Evolutionary conservation across 2,329 filamentous ascomycete genomes (phyloP).

Genomic region (Aspergillus hortae): DNA sequence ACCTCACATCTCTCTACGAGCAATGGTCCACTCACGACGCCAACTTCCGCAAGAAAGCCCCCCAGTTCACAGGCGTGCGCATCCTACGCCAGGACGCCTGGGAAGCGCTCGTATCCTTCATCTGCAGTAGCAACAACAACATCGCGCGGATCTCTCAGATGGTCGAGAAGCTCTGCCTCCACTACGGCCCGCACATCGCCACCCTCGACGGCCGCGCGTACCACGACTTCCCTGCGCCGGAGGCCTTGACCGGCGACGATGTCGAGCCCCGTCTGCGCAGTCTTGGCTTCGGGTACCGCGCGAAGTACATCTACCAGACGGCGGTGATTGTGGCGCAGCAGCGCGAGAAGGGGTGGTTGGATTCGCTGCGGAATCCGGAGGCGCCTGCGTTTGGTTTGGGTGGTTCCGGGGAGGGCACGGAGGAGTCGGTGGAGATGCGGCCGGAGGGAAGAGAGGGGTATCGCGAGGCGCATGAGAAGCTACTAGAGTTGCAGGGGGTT

Average conservation of each 20-base stretch:
- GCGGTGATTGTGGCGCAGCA: constrained; percentile 69
- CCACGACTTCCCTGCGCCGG: constrained; percentile 81
- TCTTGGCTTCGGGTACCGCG: constrained; percentile 90
- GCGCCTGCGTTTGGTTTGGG: constrained; percentile 54
- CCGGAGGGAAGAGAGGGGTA: constrained; percentile 63
- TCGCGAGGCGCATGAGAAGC: constrained; percentile 71
- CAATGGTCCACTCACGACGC: constrained; percentile 82
- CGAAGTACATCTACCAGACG: constrained; percentile 86
- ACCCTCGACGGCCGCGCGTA: constrained; percentile 67
- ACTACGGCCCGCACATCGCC: constrained; percentile 77
- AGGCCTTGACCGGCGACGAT: constrained; percentile 65
- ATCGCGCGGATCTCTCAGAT: constrained; percentile 93
- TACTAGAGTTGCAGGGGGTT: constrained; percentile 79
- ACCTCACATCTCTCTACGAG: constrained; percentile 71
- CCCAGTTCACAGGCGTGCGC: constrained; percentile 82
- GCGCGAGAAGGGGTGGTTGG: constrained; percentile 70
- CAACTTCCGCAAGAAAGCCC: constrained; percentile 85
- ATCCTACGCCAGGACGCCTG: constrained; percentile 94
- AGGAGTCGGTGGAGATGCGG: constrained; percentile 46
- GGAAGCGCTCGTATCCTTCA: constrained; percentile 91
- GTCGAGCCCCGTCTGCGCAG: constrained; percentile 77
- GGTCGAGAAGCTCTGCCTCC: constrained; percentile 84
- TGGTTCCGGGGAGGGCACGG: constrained; percentile 12
- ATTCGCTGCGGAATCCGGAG: constrained; percentile 73
- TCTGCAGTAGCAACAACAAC: constrained; percentile 99